Evolutionary conservation across 139 green algal species (phyloP).

Genomic region (Tetraselmis striata): DNA sequence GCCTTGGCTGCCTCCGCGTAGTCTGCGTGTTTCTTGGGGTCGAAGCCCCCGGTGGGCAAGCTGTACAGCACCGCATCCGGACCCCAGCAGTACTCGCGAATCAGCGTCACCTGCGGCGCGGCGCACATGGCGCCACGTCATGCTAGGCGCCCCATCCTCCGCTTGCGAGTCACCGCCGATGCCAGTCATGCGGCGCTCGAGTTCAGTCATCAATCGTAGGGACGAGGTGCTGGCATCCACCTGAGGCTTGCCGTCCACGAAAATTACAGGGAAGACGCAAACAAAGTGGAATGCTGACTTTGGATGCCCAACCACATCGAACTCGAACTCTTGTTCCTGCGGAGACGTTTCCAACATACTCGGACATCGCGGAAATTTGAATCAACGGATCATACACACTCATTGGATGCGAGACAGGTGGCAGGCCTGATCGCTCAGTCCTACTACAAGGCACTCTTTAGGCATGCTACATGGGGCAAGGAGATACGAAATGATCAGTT

Average conservation of each 20-base stretch:
- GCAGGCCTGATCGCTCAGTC: background rate
- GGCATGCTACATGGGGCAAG: background rate
- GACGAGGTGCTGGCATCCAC: background rate
- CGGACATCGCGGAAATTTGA: background rate
- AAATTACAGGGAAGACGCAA: slow-evolving; percentile 53
- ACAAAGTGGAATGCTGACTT: slow-evolving; percentile 55
- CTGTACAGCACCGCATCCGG: slow-evolving; percentile 57
- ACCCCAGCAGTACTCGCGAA: slow-evolving; percentile 67
- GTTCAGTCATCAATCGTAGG: background rate
- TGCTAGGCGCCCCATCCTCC: slow-evolving; percentile 2
- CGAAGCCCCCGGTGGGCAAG: slow-evolving; percentile 64
- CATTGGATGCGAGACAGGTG: background rate
- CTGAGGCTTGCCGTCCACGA: background rate
- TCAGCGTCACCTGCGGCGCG: slow-evolving; percentile 51
- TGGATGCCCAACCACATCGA: slow-evolving; percentile 73
- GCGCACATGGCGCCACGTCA: slow-evolving; percentile 3
- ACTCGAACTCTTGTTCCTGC: slow-evolving; percentile 46
- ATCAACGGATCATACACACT: background rate
- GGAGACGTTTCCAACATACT: background rate
- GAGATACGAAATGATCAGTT: background rate
- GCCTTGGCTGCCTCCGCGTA: slow-evolving; percentile 41
- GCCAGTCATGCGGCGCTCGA: background rate
- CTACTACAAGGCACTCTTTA: background rate
- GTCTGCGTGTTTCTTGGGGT: slow-evolving; percentile 46
- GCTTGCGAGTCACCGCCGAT: background rate